Evolutionary conservation across 2,329 filamentous ascomycete species (phyloP).

Genomic region (Colletotrichum graminicola): DNA sequence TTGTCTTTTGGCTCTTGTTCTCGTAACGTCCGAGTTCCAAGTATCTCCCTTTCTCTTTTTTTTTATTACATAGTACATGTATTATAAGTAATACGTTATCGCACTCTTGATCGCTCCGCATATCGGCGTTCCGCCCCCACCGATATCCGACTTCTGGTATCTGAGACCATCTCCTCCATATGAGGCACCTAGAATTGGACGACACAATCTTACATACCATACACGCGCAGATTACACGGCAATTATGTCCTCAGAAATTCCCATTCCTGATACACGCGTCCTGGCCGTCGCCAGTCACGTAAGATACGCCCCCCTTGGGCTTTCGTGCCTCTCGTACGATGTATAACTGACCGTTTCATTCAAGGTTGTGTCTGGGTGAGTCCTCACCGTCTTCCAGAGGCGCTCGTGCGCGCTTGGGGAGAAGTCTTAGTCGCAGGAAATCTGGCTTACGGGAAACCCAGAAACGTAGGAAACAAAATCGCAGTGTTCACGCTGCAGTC

Average conservation of each 20-base stretch:
- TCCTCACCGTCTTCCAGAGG: background rate
- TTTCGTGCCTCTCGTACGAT: background rate
- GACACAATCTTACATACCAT: background rate
- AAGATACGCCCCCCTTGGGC: conserved; percentile 55
- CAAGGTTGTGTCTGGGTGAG: conserved; percentile 61
- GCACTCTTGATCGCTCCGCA: conserved; percentile 9
- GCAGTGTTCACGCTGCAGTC: conserved; percentile 95
- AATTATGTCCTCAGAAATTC: conserved; percentile 55
- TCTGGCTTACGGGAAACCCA: conserved; percentile 53
- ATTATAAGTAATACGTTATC: background rate
- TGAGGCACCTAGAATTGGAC: conserved; percentile 1
- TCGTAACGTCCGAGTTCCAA: background rate
- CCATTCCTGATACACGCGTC: conserved; percentile 73
- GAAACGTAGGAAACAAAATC: conserved; percentile 98
- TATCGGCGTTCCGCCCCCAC: conserved; percentile 25
- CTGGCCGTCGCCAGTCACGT: conserved; percentile 96
- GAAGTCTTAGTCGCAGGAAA: too few relatives aligned
- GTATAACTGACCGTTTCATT: conserved; percentile 41
- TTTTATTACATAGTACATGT: rapidly evolving
- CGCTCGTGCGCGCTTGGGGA: background rate
- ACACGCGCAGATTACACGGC: background rate
- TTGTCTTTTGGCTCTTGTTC: background rate
- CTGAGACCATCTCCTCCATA: conserved; percentile 10
- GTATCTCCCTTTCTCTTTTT: background rate
- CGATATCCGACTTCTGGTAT: conserved; percentile 25